phyloP scores from a whole-genome alignment of 345 rosid genomes.

The Aurinia saxatilis region DNA sequence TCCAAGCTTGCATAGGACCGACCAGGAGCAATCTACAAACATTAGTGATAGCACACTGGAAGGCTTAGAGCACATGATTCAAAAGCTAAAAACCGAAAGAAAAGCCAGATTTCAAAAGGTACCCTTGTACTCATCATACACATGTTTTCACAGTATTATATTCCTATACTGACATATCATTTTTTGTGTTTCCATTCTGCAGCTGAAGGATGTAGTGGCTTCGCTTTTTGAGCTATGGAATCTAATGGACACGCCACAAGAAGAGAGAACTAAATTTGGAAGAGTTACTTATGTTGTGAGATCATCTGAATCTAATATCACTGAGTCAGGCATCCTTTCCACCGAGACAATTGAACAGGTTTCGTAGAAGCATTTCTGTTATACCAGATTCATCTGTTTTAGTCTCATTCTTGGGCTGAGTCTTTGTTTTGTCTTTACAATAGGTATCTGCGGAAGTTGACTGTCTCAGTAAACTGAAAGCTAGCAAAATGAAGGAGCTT shows the following conservation, averaged over 20 bases:
- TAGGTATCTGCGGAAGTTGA: slow-evolving; percentile 91
- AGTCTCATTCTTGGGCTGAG: background rate
- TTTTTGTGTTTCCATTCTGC: slow-evolving; percentile 19
- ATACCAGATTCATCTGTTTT: background rate
- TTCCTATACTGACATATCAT: background rate
- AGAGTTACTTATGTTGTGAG: slow-evolving; percentile 46
- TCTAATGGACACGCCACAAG: slow-evolving; percentile 78
- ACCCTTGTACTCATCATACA: background rate
- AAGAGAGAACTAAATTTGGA: slow-evolving; percentile 54
- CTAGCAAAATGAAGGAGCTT: slow-evolving; percentile 92
- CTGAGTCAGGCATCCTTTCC: slow-evolving; percentile 62
- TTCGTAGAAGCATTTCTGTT: background rate
- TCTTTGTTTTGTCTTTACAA: background rate
- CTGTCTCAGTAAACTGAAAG: slow-evolving; percentile 65
- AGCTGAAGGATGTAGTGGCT: slow-evolving; percentile 65
- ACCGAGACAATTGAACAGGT: slow-evolving; percentile 76
- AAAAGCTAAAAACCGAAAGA: slow-evolving; percentile 61
- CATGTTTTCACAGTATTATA: no score
- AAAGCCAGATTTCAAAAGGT: slow-evolving; percentile 76
- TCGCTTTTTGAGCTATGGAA: slow-evolving; percentile 77
- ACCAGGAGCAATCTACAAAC: slow-evolving; percentile 71
- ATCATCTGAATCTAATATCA: slow-evolving; percentile 52
- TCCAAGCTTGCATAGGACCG: slow-evolving; percentile 73
- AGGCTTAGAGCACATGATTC: slow-evolving; percentile 67
- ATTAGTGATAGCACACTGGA: slow-evolving; percentile 71